Conservation (phyloP, 2,329 filamentous ascomycete species). For the Aspergillus alliaceus region DNA sequence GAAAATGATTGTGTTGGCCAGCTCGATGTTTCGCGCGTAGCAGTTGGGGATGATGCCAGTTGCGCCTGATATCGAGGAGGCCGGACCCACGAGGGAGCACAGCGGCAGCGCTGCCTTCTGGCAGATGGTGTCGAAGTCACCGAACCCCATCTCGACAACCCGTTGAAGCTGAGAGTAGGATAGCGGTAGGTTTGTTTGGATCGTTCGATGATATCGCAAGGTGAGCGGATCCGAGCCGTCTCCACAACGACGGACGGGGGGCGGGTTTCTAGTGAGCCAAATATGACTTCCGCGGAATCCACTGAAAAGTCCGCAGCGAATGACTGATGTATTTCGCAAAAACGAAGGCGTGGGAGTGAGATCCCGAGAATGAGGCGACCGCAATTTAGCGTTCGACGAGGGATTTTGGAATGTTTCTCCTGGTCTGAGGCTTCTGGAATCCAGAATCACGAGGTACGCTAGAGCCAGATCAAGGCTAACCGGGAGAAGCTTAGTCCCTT, state of each 20-base stretch:
- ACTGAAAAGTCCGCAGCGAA: background rate
- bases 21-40: conserved; percentile 90
- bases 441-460: conserved; percentile 29
- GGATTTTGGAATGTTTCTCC: conserved; percentile 3
- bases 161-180: background rate
- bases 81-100: conserved; percentile 78
- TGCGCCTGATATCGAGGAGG: conserved; percentile 61
- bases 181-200: conserved; percentile 39
- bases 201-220: conserved; percentile 21
- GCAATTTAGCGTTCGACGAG: conserved; percentile 3
- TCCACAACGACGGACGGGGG: conserved; percentile 34
- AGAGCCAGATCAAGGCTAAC: conserved; percentile 15
- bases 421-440: conserved; percentile 11
- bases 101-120: conserved; percentile 79
- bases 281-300: conserved; percentile 6
- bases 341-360: background rate
- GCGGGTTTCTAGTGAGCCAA: conserved; percentile 15
- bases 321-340: background rate
- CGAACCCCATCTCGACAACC: conserved; percentile 65
- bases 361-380: background rate
- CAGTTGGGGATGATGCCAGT: conserved; percentile 85
- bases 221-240: conserved; percentile 25
- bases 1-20: conserved; percentile 98
- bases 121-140: conserved; percentile 87
- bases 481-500: conserved; percentile 10